These are phyloP conservation scores for Aspergillus pseudoterreus DNA, from an alignment of 2,329 filamentous ascomycete genomes.

Conservation along the genomic window DNA sequence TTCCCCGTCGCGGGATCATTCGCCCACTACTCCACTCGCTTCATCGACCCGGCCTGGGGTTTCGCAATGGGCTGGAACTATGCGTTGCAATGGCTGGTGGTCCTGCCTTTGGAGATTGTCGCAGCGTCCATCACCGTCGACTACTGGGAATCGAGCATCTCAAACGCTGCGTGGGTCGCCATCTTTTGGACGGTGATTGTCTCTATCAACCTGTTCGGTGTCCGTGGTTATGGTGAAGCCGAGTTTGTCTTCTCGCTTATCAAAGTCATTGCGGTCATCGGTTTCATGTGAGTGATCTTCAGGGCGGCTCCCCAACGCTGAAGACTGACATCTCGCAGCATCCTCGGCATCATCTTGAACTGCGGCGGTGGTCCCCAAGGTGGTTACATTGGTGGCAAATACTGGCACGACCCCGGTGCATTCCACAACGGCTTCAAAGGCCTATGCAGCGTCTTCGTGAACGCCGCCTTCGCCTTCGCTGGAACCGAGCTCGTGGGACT, in stretches of 20 bases:
- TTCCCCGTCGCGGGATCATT: constrained; percentile 93
- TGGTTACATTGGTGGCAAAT: constrained; percentile 75
- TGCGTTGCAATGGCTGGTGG: constrained; percentile 80
- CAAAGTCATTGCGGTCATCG: constrained; percentile 81
- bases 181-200: constrained; percentile 76
- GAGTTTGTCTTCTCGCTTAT: constrained; percentile 84
- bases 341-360: constrained; percentile 82
- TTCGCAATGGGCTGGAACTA: constrained; percentile 98
- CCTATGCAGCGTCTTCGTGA: constrained; percentile 61
- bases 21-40: constrained; percentile 85
- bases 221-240: constrained; percentile 84
- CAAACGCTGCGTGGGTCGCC: constrained; percentile 73
- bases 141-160: constrained; percentile 67
- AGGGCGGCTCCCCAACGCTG: not conserved
- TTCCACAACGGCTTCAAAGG: constrained; percentile 65
- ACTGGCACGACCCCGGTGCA: constrained; percentile 77
- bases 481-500: constrained; percentile 62
- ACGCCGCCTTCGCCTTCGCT: constrained; percentile 59
- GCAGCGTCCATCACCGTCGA: constrained; percentile 79
- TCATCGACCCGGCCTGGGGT: constrained; percentile 89
- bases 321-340: constrained; percentile 45
- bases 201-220: constrained; percentile 79
- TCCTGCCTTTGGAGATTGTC: constrained; percentile 81
- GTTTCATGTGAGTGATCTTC: constrained; percentile 66
- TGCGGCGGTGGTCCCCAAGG: constrained; percentile 70